phyloP scores from a whole-genome alignment of 768 basidiomycete genomes.

The Imleria badia region DNA sequence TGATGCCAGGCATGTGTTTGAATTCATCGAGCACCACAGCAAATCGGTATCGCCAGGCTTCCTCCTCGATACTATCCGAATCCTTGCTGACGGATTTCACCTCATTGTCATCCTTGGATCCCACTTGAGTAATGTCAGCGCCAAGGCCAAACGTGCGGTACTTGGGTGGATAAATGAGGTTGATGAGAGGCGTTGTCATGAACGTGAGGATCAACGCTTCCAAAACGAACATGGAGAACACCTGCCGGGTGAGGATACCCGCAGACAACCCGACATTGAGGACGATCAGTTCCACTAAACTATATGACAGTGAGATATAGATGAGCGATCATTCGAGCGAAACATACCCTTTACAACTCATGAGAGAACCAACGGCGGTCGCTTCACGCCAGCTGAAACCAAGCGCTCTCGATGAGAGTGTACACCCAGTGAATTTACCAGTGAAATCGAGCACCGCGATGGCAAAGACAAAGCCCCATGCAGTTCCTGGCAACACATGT shows the following conservation, averaged over 20 bases:
- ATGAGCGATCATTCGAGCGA: neutral
- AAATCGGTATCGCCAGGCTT: slow-evolving; percentile 45
- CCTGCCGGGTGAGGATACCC: slow-evolving; percentile 68
- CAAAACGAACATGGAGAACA: slow-evolving; percentile 96
- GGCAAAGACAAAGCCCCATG: slow-evolving; percentile 86
- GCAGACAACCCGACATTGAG: slow-evolving; percentile 90
- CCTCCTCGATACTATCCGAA: slow-evolving; percentile 2
- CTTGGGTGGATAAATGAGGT: slow-evolving; percentile 64
- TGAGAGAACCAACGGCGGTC: slow-evolving; percentile 83
- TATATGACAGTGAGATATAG: slow-evolving; percentile 26
- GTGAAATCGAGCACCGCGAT: slow-evolving; percentile 76
- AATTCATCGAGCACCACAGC: slow-evolving; percentile 89
- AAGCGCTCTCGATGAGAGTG: slow-evolving; percentile 60
- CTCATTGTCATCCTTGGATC: neutral
- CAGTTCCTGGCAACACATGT: slow-evolving; percentile 48
- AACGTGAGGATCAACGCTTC: slow-evolving; percentile 82
- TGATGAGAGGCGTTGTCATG: slow-evolving; percentile 81
- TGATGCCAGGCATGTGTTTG: slow-evolving; percentile 85
- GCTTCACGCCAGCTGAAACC: slow-evolving; percentile 84
- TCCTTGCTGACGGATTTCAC: neutral
- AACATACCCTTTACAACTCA: slow-evolving; percentile 93
- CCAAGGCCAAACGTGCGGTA: slow-evolving; percentile 48
- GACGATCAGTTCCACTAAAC: slow-evolving; percentile 91
- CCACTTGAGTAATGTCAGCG: neutral
- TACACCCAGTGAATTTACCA: slow-evolving; percentile 89